Percentiles rank a stretch among this genome's conserved stretches.
These are phyloP conservation scores for Eleusine coracana DNA, from an alignment of 176 grass and related monocot genomes.

Conservation along the genomic window DNA sequence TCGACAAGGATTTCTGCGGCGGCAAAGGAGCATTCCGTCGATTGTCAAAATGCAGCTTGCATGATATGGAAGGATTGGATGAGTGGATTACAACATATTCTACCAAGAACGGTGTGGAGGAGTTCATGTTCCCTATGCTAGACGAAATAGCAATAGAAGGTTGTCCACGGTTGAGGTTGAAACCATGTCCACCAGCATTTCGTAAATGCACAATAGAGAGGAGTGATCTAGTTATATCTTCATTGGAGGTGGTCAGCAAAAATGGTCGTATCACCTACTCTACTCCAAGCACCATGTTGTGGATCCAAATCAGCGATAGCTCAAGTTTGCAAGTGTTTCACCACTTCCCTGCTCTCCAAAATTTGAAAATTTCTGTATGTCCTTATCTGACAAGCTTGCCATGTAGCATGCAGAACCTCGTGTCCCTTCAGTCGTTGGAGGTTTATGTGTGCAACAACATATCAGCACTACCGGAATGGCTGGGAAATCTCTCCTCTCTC, in stretches of 20 bases:
- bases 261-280: neutral
- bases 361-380: neutral
- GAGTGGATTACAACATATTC: neutral
- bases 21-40: neutral
- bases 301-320: rapidly evolving
- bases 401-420: neutral
- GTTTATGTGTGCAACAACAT: rapidly evolving
- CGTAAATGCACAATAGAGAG: rapidly evolving
- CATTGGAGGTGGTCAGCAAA: neutral
- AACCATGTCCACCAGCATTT: neutral
- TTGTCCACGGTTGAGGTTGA: neutral
- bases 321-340: neutral
- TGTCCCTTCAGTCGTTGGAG: neutral
- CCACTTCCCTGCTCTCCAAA: neutral
- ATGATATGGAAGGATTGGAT: neutral
- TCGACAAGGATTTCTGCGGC: neutral
- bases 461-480: neutral
- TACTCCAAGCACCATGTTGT: neutral
- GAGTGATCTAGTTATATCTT: neutral
- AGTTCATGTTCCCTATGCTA: slow-evolving; percentile 17
- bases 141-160: rapidly evolving
- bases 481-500: neutral
- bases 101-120: neutral
- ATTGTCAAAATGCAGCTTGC: neutral
- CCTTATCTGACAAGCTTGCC: neutral